phyloP scores from a whole-genome alignment of 345 rosid genomes.

The Populus tremula region DNA sequence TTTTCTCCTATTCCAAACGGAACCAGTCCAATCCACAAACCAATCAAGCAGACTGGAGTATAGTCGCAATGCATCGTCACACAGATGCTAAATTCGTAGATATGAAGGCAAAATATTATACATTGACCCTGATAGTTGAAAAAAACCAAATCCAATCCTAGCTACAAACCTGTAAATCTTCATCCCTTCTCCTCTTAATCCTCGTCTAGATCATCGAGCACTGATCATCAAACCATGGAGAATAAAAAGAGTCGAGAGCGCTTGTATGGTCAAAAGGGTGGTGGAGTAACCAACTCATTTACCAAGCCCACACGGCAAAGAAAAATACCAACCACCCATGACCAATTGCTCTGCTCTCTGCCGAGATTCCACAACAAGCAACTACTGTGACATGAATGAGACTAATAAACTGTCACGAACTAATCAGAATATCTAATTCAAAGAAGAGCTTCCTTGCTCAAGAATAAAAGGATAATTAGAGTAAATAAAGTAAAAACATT shows the following conservation, averaged over 20 bases:
- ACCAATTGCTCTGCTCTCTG: not conserved
- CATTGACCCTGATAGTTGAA: not conserved
- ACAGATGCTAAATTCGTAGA: not conserved
- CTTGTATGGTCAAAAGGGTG: not conserved
- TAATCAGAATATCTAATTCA: not conserved
- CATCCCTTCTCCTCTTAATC: not conserved
- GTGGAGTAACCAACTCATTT: not conserved
- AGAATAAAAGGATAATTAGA: too few relatives aligned
- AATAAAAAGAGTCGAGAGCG: not conserved
- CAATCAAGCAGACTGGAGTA: not conserved
- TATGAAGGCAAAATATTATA: not conserved
- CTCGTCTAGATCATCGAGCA: not conserved
- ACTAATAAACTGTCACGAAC: not conserved
- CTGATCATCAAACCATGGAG: not conserved
- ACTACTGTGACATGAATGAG: not conserved
- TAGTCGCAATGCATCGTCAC: not conserved
- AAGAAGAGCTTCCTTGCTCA: too few relatives aligned
- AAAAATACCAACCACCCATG: not conserved
- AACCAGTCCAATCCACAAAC: not conserved
- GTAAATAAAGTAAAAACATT: too few relatives aligned
- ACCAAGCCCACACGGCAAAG: not conserved
- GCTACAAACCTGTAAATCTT: not conserved
- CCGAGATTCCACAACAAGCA: not conserved
- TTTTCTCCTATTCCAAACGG: too few relatives aligned
- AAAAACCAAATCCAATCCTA: not conserved